Conservation (phyloP, 1,284 basidiomycete genomes). For the Ceratobasidium sp. region DNA sequence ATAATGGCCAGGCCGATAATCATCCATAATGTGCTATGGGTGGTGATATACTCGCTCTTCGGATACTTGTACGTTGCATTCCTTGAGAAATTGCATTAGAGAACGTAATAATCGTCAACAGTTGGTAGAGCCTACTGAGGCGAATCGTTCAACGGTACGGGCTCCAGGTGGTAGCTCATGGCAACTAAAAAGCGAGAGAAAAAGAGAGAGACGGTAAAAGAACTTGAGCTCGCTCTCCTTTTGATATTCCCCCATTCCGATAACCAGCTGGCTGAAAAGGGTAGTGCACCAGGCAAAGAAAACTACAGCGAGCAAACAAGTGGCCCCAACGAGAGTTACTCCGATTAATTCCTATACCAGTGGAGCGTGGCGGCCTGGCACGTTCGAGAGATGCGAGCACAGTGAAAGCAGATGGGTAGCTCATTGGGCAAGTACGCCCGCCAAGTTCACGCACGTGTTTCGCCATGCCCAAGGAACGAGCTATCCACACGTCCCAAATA, state of each 20-base stretch:
- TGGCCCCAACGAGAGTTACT: not conserved
- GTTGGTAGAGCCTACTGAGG: slow-evolving; percentile 5
- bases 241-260: slow-evolving; percentile 21
- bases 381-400: slow-evolving; percentile 3
- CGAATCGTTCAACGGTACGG: slow-evolving; percentile 1
- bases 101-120: not conserved
- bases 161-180: slow-evolving; percentile 6
- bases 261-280: slow-evolving; percentile 17
- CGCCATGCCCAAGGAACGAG: not conserved
- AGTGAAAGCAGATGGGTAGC: not conserved
- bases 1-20: not conserved
- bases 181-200: not conserved
- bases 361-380: not conserved
- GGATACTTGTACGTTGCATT: slow-evolving; percentile 7
- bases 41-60: not conserved
- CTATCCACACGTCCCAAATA: not conserved
- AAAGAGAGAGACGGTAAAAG: not conserved
- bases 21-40: slow-evolving; percentile 26
- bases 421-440: slow-evolving; percentile 8
- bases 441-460: slow-evolving; percentile 29
- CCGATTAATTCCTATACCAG: slow-evolving; percentile 8
- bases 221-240: slow-evolving; percentile 12
- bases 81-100: not conserved
- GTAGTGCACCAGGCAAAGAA: slow-evolving; percentile 9
- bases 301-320: slow-evolving; percentile 14